These are phyloP conservation scores for Clitopilus hobsonii DNA, from an alignment of 768 basidiomycete genomes.

Conservation along the genomic window DNA sequence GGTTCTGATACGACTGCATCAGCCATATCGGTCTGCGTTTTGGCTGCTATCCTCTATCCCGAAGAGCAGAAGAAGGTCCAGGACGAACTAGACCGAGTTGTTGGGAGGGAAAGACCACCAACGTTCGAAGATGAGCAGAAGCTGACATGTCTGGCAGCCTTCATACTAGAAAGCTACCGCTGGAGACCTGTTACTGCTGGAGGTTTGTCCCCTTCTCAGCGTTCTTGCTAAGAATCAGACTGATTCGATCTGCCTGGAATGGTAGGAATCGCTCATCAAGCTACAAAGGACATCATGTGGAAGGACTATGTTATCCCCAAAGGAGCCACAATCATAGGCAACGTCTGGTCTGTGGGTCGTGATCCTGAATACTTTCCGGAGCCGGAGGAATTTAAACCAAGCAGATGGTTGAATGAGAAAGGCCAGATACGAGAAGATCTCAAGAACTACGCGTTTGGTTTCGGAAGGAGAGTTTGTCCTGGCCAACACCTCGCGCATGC, in stretches of 20 bases:
- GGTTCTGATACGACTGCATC: constrained; percentile 64
- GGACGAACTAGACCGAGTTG: constrained; percentile 46
- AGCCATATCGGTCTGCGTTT: constrained; percentile 47
- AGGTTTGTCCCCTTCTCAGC: constrained; percentile 21
- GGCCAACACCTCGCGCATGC: constrained; percentile 55
- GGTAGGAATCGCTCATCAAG: constrained; percentile 48
- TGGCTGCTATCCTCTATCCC: constrained; percentile 55
- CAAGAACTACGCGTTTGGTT: constrained; percentile 51
- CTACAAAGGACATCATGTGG: constrained; percentile 62
- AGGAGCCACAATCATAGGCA: constrained; percentile 57
- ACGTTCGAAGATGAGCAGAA: constrained; percentile 33
- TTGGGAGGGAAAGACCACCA: constrained; percentile 42
- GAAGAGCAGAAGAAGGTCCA: constrained; percentile 47
- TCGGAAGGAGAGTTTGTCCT: constrained; percentile 61
- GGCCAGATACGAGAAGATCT: constrained; percentile 46
- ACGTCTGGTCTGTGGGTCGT: constrained; percentile 55
- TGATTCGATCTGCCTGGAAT: not conserved
- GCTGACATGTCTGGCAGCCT: constrained; percentile 42
- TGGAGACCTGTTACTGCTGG: constrained; percentile 48
- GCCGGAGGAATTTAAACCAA: constrained; percentile 54
- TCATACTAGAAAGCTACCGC: constrained; percentile 42
- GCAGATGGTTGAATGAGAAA: constrained; percentile 46
- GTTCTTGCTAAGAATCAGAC: not conserved
- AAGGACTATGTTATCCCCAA: constrained; percentile 47
- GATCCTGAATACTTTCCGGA: constrained; percentile 56